Evolutionary conservation across 495 filamentous ascomycete species (phyloP), one percentile per base, ranked within the genome.

Genomic region (Venustampulla echinocandica): DNA sequence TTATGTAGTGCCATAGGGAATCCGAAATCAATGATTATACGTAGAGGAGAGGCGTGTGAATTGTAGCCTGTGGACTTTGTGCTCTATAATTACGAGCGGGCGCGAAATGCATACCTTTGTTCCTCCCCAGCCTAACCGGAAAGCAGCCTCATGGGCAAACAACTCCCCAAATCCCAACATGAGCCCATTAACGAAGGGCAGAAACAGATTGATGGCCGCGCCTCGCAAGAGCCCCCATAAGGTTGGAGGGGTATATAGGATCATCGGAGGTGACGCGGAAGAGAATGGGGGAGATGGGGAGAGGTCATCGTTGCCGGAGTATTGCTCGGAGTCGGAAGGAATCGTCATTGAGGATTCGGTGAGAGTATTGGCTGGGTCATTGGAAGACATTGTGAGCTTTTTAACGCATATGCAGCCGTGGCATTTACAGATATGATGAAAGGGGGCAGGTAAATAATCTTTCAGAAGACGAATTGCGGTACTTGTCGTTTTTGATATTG

Each of bases 141-240:
- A 98, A 10, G 92, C 92, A 10, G 85, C 78, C 67, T 99, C 92
- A 61, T 99, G 90, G 44, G 92, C 92, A 61, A 97, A 83, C 28
- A 99, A 69, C 66, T 99, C 92, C 18, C 92, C 92, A 59, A 99
- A 95, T 4, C 92, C 92, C 44, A 99, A 68, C 92, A 99, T 99
- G 66, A 99, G 73, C 17, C 92, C 92, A 65, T 99, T 99, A 56
- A 99, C 79, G 52, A 99, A 99, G 0, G 92, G 92, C 2, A 99
- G 69, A 0, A 99, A 49, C 6, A 99, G 69, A 62, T 99, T 99
- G 66, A 99, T 97, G 3, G 88, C 88, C 5, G 88, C 87, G 6
- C 92, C 87, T 25, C 90, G 80, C 40, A 96, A 42, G 30, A 99
- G 60, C 22, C 84, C 76, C 84, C 85, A 90, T 24, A 90, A 43